Evolutionary conservation across 2,329 filamentous ascomycete genomes (phyloP), one percentile per base, ranked within the genome.

Genomic region (Clonostachys rosea): DNA sequence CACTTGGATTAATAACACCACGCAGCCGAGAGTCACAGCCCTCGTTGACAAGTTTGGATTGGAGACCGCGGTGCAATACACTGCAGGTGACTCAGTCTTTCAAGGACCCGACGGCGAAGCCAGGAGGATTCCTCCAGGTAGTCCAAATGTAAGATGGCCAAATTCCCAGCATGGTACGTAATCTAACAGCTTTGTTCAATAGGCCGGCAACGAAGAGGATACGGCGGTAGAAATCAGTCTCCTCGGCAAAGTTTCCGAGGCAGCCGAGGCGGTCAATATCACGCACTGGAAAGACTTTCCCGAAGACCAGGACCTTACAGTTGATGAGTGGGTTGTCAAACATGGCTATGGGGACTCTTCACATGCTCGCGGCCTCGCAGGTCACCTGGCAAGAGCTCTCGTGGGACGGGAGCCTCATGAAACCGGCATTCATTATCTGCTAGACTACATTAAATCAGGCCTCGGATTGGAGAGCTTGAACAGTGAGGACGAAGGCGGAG

Each of bases 401-500:
- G 47, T 54, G 10, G 52, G 52, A 3, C 50, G 49, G 6, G 48
- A 46, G 40, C 43, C 50, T 2, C 18, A 47, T 12, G 52, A 54
- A 5, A n/a, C 51, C 8, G 52, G 51, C 4, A 46, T 46, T 2
- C 52, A 52, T 36, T 52, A 52, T 30, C 35, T 51, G 5, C 34
- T 52, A 9, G 52, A 54, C 35, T 54, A 52, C 45, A 45, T 54
- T 36, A 48, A 49, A 16, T 54, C 52, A 2, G 52, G 49, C n/a
- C 17, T 18, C 2, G 50, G 52, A 3, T 39, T 52, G 12, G 14
- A 12, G 7, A 49, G 45, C 10, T 45, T 54, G 11, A 36, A 17
- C 12, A 34, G 36, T 2, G 50, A 54, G 30, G 50, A 41, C 13
- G 12, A 40, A 34, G 40, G 34, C 16, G 52, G 52, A 2, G 48